Conservation (phyloP, 495 filamentous ascomycete species). For the Bryoglossum gracile region DNA sequence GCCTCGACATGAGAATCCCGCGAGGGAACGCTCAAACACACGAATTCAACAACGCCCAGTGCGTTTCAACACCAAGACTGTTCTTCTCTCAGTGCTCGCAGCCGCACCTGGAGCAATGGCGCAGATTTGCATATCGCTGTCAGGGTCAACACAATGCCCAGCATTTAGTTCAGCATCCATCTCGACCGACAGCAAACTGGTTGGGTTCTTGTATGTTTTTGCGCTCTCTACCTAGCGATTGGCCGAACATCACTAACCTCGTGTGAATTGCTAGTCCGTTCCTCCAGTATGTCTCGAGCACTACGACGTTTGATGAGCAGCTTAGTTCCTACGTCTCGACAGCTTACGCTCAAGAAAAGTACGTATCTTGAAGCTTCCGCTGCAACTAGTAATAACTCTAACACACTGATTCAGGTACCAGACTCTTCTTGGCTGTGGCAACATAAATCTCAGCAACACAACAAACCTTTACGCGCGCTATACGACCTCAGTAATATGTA, state of each 20-base stretch:
- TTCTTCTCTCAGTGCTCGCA: constrained; percentile 28
- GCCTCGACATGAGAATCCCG: constrained; percentile 4
- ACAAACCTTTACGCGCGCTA: constrained; percentile 86
- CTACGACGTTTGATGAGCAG: constrained; percentile 69
- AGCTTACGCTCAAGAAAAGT: constrained; percentile 73
- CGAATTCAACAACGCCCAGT: constrained; percentile 7
- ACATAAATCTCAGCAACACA: constrained; percentile 72
- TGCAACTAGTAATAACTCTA: constrained; percentile 12
- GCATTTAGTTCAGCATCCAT: constrained; percentile 80
- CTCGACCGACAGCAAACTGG: constrained; percentile 59
- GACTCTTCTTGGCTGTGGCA: constrained; percentile 70
- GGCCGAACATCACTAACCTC: not conserved
- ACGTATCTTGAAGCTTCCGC: constrained; percentile 27
- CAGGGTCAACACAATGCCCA: constrained; percentile 70
- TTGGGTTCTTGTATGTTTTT: constrained; percentile 65
- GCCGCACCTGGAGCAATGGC: constrained; percentile 31
- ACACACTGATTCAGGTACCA: constrained; percentile 52
- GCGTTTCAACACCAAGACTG: constrained; percentile 13
- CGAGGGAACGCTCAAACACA: not conserved
- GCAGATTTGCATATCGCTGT: constrained; percentile 65
- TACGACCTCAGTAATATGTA: constrained; percentile 89
- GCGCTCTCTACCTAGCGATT: not conserved
- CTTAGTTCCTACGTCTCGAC: constrained; percentile 65
- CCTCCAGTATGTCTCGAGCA: constrained; percentile 68
- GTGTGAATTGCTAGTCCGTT: constrained; percentile 59